Evolutionary conservation across 1,139 yeast genomes (phyloP).

Genomic region (Suhomyces yuchorum): DNA sequence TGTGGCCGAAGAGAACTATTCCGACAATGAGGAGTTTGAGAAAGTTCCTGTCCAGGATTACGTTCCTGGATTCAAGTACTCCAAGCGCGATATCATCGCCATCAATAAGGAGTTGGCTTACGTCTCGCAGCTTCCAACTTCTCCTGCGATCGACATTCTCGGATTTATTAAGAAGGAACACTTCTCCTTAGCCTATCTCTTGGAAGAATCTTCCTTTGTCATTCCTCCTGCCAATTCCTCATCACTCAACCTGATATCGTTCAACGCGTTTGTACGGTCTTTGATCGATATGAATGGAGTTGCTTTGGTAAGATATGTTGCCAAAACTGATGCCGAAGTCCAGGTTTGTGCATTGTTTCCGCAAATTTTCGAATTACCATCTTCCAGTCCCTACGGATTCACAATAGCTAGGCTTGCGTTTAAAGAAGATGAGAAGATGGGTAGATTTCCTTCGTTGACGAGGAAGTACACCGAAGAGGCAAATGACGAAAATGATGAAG

Average conservation of each 20-base stretch:
- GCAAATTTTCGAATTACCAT: constrained; percentile 20
- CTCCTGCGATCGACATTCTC: constrained; percentile 60
- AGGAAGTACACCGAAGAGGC: constrained; percentile 21
- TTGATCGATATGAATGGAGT: constrained; percentile 50
- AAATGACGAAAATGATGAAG: constrained; percentile 3
- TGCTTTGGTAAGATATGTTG: constrained; percentile 66
- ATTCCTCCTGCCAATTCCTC: constrained; percentile 45
- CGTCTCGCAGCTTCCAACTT: constrained; percentile 43
- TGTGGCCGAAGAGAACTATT: constrained; percentile 22
- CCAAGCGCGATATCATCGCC: constrained; percentile 49
- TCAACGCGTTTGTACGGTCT: constrained; percentile 58
- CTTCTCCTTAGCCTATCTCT: constrained; percentile 60
- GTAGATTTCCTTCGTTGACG: constrained; percentile 57
- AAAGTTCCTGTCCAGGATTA: constrained; percentile 23
- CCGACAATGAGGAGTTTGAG: constrained; percentile 24
- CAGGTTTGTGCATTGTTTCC: constrained; percentile 64
- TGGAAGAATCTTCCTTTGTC: constrained; percentile 61
- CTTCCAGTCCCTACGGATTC: constrained; percentile 30
- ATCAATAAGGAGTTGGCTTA: constrained; percentile 44
- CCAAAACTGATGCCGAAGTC: constrained; percentile 48
- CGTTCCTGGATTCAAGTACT: constrained; percentile 62
- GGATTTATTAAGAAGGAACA: constrained; percentile 53
- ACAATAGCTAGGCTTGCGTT: constrained; percentile 62
- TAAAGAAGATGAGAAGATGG: constrained; percentile 72
- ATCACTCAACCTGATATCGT: constrained; percentile 41